Evolutionary conservation across 2,329 filamentous ascomycete species (phyloP), one percentile per base, ranked within the genome.

Genomic region (Xylaria arbuscula): DNA sequence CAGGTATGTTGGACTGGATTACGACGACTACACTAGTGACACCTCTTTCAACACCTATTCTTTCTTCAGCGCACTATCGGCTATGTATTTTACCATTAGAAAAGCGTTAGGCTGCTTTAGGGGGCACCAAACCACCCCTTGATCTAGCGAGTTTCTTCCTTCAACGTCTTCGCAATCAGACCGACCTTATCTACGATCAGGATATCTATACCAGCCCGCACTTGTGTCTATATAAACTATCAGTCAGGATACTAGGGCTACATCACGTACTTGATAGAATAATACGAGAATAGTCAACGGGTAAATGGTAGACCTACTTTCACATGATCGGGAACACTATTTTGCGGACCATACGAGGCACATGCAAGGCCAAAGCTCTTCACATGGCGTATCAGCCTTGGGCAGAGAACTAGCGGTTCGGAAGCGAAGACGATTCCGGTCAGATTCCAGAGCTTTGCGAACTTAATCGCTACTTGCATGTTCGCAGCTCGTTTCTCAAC

Each of bases 371-470:
- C 80, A 4, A 66, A 66, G n/a, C 53, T 69, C 71, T 78, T 80
- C 5, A 80, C 78, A 42, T 77, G 74, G 3, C 63, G 53, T n/a
- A 82, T 73, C 17, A 83, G 74, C 60, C 76, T 67, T 3, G 81
- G 81, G 32, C 77, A 81, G 5, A 78, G 55, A 7, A 82, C 54
- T n/a, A 82, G 70, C 50, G 77, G 67, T 54, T 83, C 78, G 6
- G 77, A 78, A 1, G 76, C 76, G 19, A 81, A 72, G 19, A 82
- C 78, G 36, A 83, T 65, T 0, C 81, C 81, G 7, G 74, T 58
- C 10, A 83, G 73, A 7, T 74, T 72, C 81, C 80, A 83, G 40
- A 72, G 64, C 48, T 73, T 75, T 15, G 81, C 80, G 66, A 82
- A 83, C n/a, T 73, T 72, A 19, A 81, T 72, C 1, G 79, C 81